Base-by-base conservation (phyloP, 2,329 filamentous ascomycete species). In the Chaetomium strumarium region DNA sequence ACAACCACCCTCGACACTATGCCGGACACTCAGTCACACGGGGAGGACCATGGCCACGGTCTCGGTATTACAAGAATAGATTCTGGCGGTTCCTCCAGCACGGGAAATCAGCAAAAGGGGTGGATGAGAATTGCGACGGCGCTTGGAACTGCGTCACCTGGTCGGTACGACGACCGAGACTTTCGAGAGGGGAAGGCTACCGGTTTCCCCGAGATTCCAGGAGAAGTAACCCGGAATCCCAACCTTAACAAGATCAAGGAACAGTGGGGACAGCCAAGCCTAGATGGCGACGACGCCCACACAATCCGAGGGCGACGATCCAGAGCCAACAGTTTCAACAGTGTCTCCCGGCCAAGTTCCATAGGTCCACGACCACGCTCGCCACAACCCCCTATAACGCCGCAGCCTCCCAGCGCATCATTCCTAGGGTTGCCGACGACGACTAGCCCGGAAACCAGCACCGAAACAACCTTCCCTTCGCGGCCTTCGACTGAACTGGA, bases 161-260 rank as follows among this genome's bases (percentile, higher is more conserved):
- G 75, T n/a, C 70, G 68, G 8, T 74, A 75, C 51, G 74, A 81
- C 49, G 70, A 75, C 30, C 72, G 71, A 0, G 71, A 71, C 1
- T 81, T 80, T 58, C 71, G 71, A 44, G 66, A 64, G 4, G 72
- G 75, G 16, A 67, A 67, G 40, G 74, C 75, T 3, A 62, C 66
- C n/a, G 68, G 71, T n/a, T 84, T 75, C 44, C 81, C 81, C 0
- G 72, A 76, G 49, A 68, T 80, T 0, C 81, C 81, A 0, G 81
- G 78, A 2, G 80, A 84, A 57, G 59, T 55, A 1, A 55, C 65
- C 2, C 71, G 76, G 30, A 80, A 80, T 43, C 61, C 58, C 1
- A 58, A 63, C 0, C 60, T 80, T 1, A 47, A 55, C 16, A 58
- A 66, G 3, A 72, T 75, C 24, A 69, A 66, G 42, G 65, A 70